These are phyloP conservation scores for Eucalyptus grandis DNA, from an alignment of 345 rosid species.

Conservation along the genomic window DNA sequence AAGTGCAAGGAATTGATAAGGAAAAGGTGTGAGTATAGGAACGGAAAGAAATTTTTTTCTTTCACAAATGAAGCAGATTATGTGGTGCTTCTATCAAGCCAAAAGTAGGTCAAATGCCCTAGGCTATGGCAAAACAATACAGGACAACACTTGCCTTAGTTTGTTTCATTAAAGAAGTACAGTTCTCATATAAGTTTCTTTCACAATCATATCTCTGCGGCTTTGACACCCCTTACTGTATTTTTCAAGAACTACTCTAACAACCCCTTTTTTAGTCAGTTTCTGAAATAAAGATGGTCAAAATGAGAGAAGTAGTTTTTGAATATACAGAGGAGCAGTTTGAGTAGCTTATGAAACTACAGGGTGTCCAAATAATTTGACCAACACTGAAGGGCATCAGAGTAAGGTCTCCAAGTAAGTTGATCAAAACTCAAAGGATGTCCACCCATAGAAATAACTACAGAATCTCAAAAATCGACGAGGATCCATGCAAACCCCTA, in stretches of 20 bases:
- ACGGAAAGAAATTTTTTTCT: neutral
- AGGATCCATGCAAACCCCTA: neutral
- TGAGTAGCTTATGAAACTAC: neutral
- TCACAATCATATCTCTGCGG: neutral
- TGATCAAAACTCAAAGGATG: neutral
- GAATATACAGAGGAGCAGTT: neutral
- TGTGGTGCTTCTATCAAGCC: neutral
- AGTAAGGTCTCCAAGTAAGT: neutral
- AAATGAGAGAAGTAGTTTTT: neutral
- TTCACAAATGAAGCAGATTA: neutral
- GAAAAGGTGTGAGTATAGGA: neutral
- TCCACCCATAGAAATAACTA: neutral
- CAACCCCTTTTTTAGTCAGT: neutral
- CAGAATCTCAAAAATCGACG: accelerated
- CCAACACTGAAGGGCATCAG: neutral
- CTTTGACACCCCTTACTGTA: neutral
- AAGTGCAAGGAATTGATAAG: neutral
- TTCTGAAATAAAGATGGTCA: neutral
- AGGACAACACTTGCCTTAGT: neutral
- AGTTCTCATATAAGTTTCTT: neutral
- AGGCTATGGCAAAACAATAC: neutral
- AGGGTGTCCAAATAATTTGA: neutral
- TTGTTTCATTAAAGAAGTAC: neutral
- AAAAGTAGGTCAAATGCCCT: neutral
- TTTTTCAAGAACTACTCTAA: neutral